phyloP scores from a whole-genome alignment of 2,329 filamentous ascomycete genomes.

The Colletotrichum cereale region DNA sequence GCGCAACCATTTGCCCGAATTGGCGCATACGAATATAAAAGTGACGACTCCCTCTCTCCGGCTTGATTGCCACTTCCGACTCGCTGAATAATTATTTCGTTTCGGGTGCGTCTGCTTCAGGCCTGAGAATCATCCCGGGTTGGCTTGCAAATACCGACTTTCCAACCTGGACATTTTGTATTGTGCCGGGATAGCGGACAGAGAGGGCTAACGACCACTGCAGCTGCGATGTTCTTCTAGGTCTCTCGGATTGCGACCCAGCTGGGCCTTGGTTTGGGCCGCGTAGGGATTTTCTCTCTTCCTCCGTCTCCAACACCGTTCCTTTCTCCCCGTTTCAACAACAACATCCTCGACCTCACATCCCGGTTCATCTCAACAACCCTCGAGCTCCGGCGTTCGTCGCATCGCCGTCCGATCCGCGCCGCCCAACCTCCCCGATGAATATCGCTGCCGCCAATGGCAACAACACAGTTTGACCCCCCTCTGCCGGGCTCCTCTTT shows the following conservation, averaged over 20 bases:
- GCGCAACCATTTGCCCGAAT: background rate
- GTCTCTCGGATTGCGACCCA: slow-evolving; percentile 50
- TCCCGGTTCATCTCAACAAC: slow-evolving; percentile 40
- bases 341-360: slow-evolving; percentile 39
- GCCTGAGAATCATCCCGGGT: slow-evolving; percentile 30
- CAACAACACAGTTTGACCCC: slow-evolving; percentile 62
- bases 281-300: slow-evolving; percentile 37
- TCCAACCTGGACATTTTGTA: slow-evolving; percentile 30
- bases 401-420: slow-evolving; percentile 40
- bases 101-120: slow-evolving; percentile 29
- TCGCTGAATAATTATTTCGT: slow-evolving; percentile 7
- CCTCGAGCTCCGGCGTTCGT: slow-evolving; percentile 30
- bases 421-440: slow-evolving; percentile 49
- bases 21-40: slow-evolving; percentile 24
- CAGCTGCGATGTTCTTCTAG: slow-evolving; percentile 53
- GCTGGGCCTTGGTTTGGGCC: slow-evolving; percentile 50
- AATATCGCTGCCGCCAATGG: slow-evolving; percentile 60
- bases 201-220: slow-evolving; percentile 33
- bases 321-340: slow-evolving; percentile 14
- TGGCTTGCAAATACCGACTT: slow-evolving; percentile 36
- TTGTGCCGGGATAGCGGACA: slow-evolving; percentile 8
- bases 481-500: slow-evolving; percentile 58
- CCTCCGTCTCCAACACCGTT: slow-evolving; percentile 4
- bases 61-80: background rate
- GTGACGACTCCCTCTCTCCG: background rate